Evolutionary conservation across 1,139 yeast genomes (phyloP).

Genomic region (Lodderomyces elongisporus): DNA sequence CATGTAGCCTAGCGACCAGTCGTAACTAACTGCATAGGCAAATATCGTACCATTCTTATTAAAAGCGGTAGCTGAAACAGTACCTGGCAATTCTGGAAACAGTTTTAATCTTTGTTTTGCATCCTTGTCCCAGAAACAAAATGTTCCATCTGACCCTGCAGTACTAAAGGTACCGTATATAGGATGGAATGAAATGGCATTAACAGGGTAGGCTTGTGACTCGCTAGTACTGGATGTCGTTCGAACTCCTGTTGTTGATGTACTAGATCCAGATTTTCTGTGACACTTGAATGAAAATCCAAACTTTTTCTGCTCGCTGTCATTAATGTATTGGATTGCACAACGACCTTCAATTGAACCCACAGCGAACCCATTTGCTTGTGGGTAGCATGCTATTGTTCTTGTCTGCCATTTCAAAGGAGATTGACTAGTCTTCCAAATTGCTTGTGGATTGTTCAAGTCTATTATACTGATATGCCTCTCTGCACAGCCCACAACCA

Average conservation of each 20-base stretch:
- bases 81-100: constrained; percentile 65
- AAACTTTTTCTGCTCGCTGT: constrained; percentile 60
- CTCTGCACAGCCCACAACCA: constrained; percentile 92
- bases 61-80: constrained; percentile 76
- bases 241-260: constrained; percentile 34
- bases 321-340: constrained; percentile 92
- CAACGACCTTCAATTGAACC: constrained; percentile 96
- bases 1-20: constrained; percentile 88
- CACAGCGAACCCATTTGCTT: constrained; percentile 87
- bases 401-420: constrained; percentile 92
- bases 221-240: constrained; percentile 25
- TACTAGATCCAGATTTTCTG: constrained; percentile 46
- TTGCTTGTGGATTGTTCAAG: constrained; percentile 75
- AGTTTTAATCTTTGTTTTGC: constrained; percentile 83
- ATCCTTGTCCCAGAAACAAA: constrained; percentile 96
- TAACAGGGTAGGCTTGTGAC: constrained; percentile 68
- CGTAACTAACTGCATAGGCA: constrained; percentile 92
- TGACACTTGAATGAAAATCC: constrained; percentile 96
- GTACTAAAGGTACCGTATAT: constrained; percentile 86
- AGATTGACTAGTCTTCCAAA: constrained; percentile 70
- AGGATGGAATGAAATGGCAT: constrained; percentile 84
- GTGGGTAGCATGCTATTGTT: constrained; percentile 74
- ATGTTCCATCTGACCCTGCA: constrained; percentile 92
- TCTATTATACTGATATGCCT: constrained; percentile 76
- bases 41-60: constrained; percentile 78